Evolutionary conservation across 352 stramenopile species (phyloP).

Genomic region (Pythium biforme): DNA sequence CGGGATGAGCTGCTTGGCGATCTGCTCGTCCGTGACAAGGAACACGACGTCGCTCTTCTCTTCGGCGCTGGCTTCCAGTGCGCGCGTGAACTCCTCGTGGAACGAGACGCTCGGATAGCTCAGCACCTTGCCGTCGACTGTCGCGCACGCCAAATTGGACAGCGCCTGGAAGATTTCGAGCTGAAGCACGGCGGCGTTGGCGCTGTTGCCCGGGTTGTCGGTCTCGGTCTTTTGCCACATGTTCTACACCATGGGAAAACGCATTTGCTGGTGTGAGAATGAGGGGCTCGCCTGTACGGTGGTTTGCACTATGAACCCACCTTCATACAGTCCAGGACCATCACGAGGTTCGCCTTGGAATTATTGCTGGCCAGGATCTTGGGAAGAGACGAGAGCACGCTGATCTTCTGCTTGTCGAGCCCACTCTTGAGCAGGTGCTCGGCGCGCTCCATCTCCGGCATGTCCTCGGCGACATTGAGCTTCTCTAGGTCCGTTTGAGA

Average conservation of each 20-base stretch:
- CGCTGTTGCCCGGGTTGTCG: conserved; percentile 33
- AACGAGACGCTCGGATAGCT: conserved; percentile 52
- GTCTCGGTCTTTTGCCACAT: conserved; percentile 70
- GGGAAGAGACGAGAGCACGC: conserved; percentile 60
- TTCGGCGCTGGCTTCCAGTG: conserved; percentile 43
- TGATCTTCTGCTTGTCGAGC: conserved; percentile 82
- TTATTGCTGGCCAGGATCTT: conserved; percentile 76
- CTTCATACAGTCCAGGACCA: conserved; percentile 78
- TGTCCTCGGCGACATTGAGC: conserved; percentile 83
- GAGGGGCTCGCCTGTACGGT: no score
- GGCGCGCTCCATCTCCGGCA: conserved; percentile 75
- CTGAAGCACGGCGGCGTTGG: conserved; percentile 32
- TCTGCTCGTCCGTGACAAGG: conserved; percentile 72
- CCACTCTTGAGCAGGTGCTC: conserved; percentile 77
- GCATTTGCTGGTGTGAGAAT: no score
- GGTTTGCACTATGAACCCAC: no score
- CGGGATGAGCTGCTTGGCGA: conserved; percentile 68
- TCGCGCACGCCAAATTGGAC: conserved; percentile 51
- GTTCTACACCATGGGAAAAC: no score
- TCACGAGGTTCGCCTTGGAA: conserved; percentile 60
- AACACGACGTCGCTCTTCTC: conserved; percentile 66
- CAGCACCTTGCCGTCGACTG: conserved; percentile 71
- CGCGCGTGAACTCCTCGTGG: conserved; percentile 60
- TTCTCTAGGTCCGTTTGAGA: conserved; percentile 83
- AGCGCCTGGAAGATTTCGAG: conserved; percentile 66